phyloP scores from a whole-genome alignment of 495 filamentous ascomycete species.

The Penicillium ucsense region DNA sequence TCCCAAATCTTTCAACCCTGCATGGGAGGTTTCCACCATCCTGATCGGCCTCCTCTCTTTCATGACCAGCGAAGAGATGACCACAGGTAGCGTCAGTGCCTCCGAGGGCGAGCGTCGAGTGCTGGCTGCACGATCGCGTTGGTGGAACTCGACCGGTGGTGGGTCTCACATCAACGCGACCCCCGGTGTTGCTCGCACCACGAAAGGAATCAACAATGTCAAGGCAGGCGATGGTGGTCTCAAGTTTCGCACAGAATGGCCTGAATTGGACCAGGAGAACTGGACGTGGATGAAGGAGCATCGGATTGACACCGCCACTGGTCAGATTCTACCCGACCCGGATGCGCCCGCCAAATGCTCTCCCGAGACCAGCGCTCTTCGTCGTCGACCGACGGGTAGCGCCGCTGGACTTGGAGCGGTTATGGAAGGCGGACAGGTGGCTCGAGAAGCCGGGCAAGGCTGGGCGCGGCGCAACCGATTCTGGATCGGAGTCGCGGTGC shows the following conservation, averaged over 20 bases:
- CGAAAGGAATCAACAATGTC: slow-evolving; percentile 54
- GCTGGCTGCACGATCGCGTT: slow-evolving; percentile 67
- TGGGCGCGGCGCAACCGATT: slow-evolving; percentile 75
- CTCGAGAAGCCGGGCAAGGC: slow-evolving; percentile 65
- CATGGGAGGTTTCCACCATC: slow-evolving; percentile 98
- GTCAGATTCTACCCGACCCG: slow-evolving; percentile 43
- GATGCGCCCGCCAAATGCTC: slow-evolving; percentile 36
- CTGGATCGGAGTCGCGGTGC: slow-evolving; percentile 50
- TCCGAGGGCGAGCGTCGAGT: slow-evolving; percentile 68
- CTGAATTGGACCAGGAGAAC: slow-evolving; percentile 82
- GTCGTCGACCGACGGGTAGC: slow-evolving; percentile 57
- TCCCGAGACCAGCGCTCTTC: slow-evolving; percentile 57
- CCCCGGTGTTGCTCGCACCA: slow-evolving; percentile 34
- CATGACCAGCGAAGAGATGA: slow-evolving; percentile 99
- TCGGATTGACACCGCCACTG: slow-evolving; percentile 70
- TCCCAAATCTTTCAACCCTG: slow-evolving; percentile 94
- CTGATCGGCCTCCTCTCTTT: slow-evolving; percentile 89
- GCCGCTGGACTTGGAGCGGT: slow-evolving; percentile 67
- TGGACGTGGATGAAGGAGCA: slow-evolving; percentile 86
- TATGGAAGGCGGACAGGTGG: slow-evolving; percentile 63
- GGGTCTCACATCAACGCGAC: slow-evolving; percentile 55
- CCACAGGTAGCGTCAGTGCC: slow-evolving; percentile 80
- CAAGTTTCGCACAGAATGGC: slow-evolving; percentile 84
- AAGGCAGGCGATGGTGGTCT: slow-evolving; percentile 84
- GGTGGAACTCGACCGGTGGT: slow-evolving; percentile 97